These are phyloP conservation scores for Aspergillus wentii DNA, from an alignment of 495 filamentous ascomycete species.

Conservation along the genomic window DNA sequence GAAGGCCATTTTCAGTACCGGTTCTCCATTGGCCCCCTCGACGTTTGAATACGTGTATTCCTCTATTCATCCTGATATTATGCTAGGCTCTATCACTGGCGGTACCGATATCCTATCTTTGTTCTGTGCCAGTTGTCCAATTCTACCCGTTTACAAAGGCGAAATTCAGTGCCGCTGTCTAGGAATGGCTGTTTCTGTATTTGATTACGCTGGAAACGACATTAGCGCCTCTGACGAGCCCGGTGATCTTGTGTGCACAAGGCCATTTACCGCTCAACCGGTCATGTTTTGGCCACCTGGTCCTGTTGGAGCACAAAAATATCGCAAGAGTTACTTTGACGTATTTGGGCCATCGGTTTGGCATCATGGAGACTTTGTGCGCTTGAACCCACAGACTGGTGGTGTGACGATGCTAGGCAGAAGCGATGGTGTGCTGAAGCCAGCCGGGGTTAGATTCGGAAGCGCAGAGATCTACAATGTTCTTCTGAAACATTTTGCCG, in stretches of 20 bases:
- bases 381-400: constrained; percentile 66
- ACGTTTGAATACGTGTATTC: constrained; percentile 87
- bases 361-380: constrained; percentile 95
- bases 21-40: constrained; percentile 83
- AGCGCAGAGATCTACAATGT: constrained; percentile 91
- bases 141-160: constrained; percentile 79
- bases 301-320: constrained; percentile 61
- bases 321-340: constrained; percentile 82
- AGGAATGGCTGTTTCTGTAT: constrained; percentile 83
- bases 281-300: constrained; percentile 77
- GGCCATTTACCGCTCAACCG: constrained; percentile 86
- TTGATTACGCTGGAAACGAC: constrained; percentile 56
- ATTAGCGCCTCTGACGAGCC: constrained; percentile 55
- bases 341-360: constrained; percentile 66
- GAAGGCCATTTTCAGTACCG: constrained; percentile 85
- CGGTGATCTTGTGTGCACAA: constrained; percentile 87
- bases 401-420: constrained; percentile 83
- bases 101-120: constrained; percentile 93
- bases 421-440: constrained; percentile 88
- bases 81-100: constrained; percentile 80
- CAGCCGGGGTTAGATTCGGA: constrained; percentile 80
- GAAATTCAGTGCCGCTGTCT: constrained; percentile 89
- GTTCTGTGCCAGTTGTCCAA: constrained; percentile 80
- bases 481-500: constrained; percentile 72
- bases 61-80: constrained; percentile 68